Base-by-base conservation (phyloP, 2,329 filamentous ascomycete species). In the Ophiostoma himal-ulmi region DNA sequence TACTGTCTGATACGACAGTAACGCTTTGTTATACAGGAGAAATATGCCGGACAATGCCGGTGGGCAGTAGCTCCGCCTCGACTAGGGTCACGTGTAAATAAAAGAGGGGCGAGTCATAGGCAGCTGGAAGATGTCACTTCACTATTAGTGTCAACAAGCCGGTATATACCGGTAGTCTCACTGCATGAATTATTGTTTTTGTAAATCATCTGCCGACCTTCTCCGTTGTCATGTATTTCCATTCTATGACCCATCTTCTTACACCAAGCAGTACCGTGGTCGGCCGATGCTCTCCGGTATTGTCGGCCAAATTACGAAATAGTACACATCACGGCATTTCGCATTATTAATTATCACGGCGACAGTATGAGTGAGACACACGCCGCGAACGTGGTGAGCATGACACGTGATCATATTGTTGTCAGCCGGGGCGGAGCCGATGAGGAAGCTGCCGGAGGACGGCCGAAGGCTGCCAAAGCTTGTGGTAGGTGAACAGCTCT, bases 381-480 rank as follows among this genome's bases (percentile, higher is more conserved):
- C 36, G 62, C 36, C 3, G 36, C 36, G 36, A 39, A 65, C 20
- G 62, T 36, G 62, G 36, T 39, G 20, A 41, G 10, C 10, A n/a
- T 20, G 22, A 48, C 36, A 48, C 65, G 26, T 67, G 39, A 67
- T 44, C 37, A 17, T 11, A 11, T 37, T 37, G 22, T 10, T 39
- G 10, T 48, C 22, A 26, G 39, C 22, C 65, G 26, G 39, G 26
- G 37, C 37, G 65, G 39, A 48, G 20, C 65, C 3, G 22, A 34
- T 8, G 62, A 41, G 7, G 65, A 48, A 22, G 20, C 11, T 13
- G 37, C n/a, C 65, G 36, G 36, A 13, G 62, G 30, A 1, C 48
- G 52, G 41, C 69, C 67, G 20, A 73, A 73, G 54, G 72, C 71
- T 26, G 48, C 69, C 20, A 70, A 72, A 34, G 72, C 72, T 3